Percentiles rank a stretch among this genome's conserved stretches.
Evolutionary conservation across 106 monocot genomes (phyloP).

Genomic region (Allium cepa): DNA sequence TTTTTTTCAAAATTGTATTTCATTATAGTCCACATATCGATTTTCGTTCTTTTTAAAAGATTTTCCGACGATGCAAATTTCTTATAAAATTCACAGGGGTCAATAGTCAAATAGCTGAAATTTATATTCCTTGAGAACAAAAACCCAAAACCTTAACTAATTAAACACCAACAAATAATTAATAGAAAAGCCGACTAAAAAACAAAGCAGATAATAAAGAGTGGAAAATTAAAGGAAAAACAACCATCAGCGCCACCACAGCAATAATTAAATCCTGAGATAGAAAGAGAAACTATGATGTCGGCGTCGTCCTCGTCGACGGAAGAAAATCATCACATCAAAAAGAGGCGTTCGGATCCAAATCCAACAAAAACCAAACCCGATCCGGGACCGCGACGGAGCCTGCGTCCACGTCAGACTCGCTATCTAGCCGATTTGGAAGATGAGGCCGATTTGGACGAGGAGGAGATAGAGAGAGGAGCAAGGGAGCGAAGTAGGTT

Average conservation of each 20-base stretch:
- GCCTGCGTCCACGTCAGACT: slow-evolving; percentile 12
- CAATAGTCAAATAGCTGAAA: not conserved
- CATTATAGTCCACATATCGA: no score
- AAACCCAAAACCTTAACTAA: not conserved
- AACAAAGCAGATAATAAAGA: slow-evolving; percentile 5
- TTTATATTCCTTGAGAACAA: not conserved
- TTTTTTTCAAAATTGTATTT: no score
- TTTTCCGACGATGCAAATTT: no score
- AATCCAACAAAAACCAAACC: not conserved
- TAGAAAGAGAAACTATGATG: slow-evolving; percentile 20
- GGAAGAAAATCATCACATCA: not conserved
- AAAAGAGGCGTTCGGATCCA: slow-evolving; percentile 1
- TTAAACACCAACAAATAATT: no score
- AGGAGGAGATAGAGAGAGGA: not conserved
- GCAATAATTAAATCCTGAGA: not conserved
- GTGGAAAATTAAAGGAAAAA: not conserved
- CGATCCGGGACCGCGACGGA: slow-evolving; percentile 9
- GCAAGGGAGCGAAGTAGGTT: not conserved
- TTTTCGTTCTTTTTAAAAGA: no score
- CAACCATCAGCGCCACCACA: not conserved
- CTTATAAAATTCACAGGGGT: no score
- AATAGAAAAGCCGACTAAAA: not conserved
- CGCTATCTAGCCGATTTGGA: not conserved
- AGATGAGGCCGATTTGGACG: slow-evolving; percentile 3
- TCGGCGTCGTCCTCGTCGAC: slow-evolving; percentile 6